Evolutionary conservation across 805 yeast species (phyloP), one percentile per base, ranked within the genome.

Genomic region (Komagataella ulmi): DNA sequence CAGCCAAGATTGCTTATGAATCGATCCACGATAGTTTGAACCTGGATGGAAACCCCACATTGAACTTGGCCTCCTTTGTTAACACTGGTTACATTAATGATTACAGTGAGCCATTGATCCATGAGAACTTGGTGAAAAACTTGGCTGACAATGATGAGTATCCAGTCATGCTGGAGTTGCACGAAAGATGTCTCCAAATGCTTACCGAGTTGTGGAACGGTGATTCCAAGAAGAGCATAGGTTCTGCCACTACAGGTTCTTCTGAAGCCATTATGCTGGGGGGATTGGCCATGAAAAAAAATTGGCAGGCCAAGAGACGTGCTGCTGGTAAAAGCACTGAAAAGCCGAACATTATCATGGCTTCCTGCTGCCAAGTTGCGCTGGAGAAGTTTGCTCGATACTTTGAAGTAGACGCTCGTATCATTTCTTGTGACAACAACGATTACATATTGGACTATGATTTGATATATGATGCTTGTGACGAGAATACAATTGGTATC

Each of bases 181-280:
- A 90, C 55, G 76, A 83, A 55, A 77, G 97, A 58, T 88, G 96
- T 67, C 78, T 89, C 53, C 77, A 88, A 21, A 89, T 89, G 58
- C 63, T 89, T 54, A 81, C 88, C 8, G 77, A 83, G 60, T 65
- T 89, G 59, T 89, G 97, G 97, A 71, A 88, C 61, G 45, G 50
- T 47, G 24, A 57, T 60, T 24, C 64, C 61, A 44, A 65, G 53
- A 56, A 62, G 44, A 80, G 95, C 3, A 72, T 88, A 30, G 97
- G 97, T 21, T 81, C 95, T 10, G 93, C 96, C 23, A 87, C 96
- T 51, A 89, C 96, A 1, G 97, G 97, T 4, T 88, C 96, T 1
- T 82, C 91, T 1, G 97, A 89, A 65, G 97, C 97, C 6, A 82
- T 90, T 58, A 88, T 88, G 86, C 77, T 89, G 50, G 97, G 95